Evolutionary conservation across 768 basidiomycete species (phyloP), one percentile per base, ranked within the genome.

Genomic region (Pulveroboletus frians): DNA sequence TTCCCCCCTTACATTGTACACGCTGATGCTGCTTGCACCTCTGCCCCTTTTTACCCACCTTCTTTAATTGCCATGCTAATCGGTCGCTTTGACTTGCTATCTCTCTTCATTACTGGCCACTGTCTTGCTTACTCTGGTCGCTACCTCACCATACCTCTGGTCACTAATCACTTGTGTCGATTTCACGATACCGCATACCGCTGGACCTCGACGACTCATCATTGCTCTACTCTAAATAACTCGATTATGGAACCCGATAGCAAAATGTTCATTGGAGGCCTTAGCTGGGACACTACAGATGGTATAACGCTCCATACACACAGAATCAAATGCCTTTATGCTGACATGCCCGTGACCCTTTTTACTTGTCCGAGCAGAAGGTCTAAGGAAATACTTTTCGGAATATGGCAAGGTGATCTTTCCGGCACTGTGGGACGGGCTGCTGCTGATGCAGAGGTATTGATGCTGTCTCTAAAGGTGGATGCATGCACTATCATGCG

Each of bases 201-300:
- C 66, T 70, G 63, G 69, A 66, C 57, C 55, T 39, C 56, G 49
- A 62, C 57, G 48, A 58, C 64, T 61, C 56, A 39, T 61, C 58
- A 26, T 63, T 60, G 49, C 58, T 45, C 61, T 64, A 50, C 44
- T 52, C 61, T 63, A 51, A 61, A 61, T 63, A 61, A 43, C 62
- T 61, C 57, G 52, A 53, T 54, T 68, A 60, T 51, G 57, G 57
- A 56, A 63, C 54, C 63, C 55, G 62, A 62, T 79, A 91, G 89
- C 69, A 92, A 92, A 77, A 83, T 92, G 78, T 92, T 92, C 74
- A 83, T 92, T 68, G 89, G 89, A 59, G 89, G 89, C 62, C 76
- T 92, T 56, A 91, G 85, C 73, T 92, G 89, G 89, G 88, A 90
- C 65, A 92, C 89, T 64, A 87, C 84, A 72, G 89, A 91, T 76